Base-by-base conservation (phyloP, 2,329 filamentous ascomycete genomes). In the Sclerotinia spermophila region DNA sequence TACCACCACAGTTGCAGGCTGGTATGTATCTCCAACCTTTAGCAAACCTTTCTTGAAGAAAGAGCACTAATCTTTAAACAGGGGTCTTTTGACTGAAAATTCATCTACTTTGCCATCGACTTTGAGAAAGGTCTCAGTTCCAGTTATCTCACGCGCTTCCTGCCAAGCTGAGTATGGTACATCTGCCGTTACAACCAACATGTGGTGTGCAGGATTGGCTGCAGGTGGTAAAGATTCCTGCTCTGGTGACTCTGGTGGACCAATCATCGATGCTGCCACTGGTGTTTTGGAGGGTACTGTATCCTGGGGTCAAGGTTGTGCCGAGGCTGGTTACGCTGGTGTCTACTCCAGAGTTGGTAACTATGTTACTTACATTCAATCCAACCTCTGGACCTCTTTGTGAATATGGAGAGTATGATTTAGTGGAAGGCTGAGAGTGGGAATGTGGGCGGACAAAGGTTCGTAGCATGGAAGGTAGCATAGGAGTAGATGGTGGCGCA, bases 211-310 rank as follows among this genome's bases (percentile, higher is more conserved):
- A 40, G 75, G 73, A 53, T 35, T 72, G 21, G 67, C 67, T 61
- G 73, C 62, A 40, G 74, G 72, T 61, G 75, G 75, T 42, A 75
- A 75, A 44, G 75, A 73, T 45, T 71, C 71, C 27, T 76, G 75
- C 70, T 71, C 73, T 24, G 68, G 70, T 42, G 75, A 76, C 64
- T 71, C 68, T 56, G 75, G 75, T 71, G 73, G 74, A 67, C 75
- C 75, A 65, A 75, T 76, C 27, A 59, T 74, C 48, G 71, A 74
- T 71, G 64, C 73, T 17, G n/a, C 53, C 24, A 75, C 73, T 48
- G 62, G 65, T 17, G 71, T 68, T 55, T 66, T 76, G 60, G 30
- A 73, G 8, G 75, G 75, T n/a, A 62, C 71, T 59, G 74, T 76
- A 13, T 71, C 70, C 38, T 74, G 70, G 68, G 75, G 75, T 27